phyloP scores from a whole-genome alignment of 2,329 filamentous ascomycete genomes.

The Mycosphaerella sp. region DNA sequence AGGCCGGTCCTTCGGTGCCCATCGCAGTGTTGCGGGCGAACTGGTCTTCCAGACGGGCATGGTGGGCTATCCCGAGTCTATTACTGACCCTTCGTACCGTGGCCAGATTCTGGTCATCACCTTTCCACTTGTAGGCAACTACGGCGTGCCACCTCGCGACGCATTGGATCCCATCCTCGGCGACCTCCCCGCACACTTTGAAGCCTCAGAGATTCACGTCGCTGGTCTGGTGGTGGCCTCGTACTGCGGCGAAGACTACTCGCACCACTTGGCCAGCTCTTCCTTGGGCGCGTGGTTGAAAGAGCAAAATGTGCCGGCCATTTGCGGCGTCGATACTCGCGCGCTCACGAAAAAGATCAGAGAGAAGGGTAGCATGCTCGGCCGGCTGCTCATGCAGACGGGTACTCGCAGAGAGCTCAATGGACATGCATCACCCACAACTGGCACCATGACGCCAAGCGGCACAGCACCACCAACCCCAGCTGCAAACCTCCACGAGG shows the following conservation, averaged over 20 bases:
- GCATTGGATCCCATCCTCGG: conserved; percentile 76
- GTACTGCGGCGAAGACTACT: conserved; percentile 92
- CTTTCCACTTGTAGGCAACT: conserved; percentile 93
- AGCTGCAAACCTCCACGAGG: conserved; percentile 30
- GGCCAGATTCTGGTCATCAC: conserved; percentile 95
- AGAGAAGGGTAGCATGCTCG: conserved; percentile 92
- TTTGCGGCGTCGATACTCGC: conserved; percentile 91
- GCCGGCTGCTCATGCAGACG: conserved; percentile 74
- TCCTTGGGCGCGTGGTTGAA: conserved; percentile 94
- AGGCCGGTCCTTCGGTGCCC: conserved; percentile 92
- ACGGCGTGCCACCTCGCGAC: conserved; percentile 86
- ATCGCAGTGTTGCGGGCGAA: conserved; percentile 92
- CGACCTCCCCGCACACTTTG: conserved; percentile 86
- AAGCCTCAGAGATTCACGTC: conserved; percentile 87
- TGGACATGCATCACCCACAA: conserved; percentile 19
- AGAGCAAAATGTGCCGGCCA: conserved; percentile 87
- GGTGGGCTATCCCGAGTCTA: conserved; percentile 95
- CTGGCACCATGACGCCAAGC: conserved; percentile 26
- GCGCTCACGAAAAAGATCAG: conserved; percentile 91
- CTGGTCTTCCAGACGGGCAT: conserved; percentile 99
- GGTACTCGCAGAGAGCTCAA: conserved; percentile 37
- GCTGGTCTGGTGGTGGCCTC: conserved; percentile 84
- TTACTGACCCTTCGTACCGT: conserved; percentile 81
- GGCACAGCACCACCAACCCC: conserved; percentile 36
- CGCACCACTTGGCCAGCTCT: conserved; percentile 84